phyloP scores from a whole-genome alignment of 805 yeast genomes.

The Yamadazyma phyllophila region DNA sequence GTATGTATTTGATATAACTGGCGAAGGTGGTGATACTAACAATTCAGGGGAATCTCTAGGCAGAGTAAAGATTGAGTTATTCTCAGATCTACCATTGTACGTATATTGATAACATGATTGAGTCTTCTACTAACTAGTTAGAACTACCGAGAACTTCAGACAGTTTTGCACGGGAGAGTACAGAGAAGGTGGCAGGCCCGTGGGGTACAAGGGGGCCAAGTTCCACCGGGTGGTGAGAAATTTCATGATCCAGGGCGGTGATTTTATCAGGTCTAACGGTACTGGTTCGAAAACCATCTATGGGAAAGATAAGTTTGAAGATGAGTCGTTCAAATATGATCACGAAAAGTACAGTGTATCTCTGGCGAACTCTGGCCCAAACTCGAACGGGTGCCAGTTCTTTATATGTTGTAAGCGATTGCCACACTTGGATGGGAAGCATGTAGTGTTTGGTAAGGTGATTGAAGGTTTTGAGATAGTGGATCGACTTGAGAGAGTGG shows the following conservation, averaged over 20 bases:
- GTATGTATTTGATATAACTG: conserved; percentile 18
- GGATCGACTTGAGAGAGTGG: conserved; percentile 30
- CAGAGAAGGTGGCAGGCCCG: conserved; percentile 32
- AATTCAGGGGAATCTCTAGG: conserved; percentile 15
- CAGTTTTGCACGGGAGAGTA: conserved; percentile 46
- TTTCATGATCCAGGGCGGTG: conserved; percentile 43
- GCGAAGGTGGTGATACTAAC: conserved; percentile 2
- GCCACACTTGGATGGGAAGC: conserved; percentile 91
- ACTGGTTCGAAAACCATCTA: conserved; percentile 83
- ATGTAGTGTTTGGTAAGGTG: conserved; percentile 94
- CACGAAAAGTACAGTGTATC: conserved; percentile 78
- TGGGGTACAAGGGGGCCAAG: conserved; percentile 72
- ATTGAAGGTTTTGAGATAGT: conserved; percentile 81
- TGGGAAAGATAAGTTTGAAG: conserved; percentile 31
- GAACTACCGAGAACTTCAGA: conserved; percentile 49
- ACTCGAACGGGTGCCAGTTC: conserved; percentile 49
- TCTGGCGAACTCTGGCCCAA: conserved; percentile 70
- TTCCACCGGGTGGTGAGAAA: conserved; percentile 37
- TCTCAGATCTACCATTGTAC: conserved; percentile 22
- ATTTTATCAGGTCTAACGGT: conserved; percentile 53
- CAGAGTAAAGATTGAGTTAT: conserved; percentile 45
- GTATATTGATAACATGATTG: background rate
- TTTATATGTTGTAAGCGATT: conserved; percentile 38
- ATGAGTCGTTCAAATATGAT: conserved; percentile 62
- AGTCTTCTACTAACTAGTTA: conserved; percentile 5